A percentile compares a stretch with the other conserved stretches of the same genome.
These are phyloP conservation scores for Thalassiosira profunda DNA, from an alignment of 108 stramenopile species.

Conservation along the genomic window DNA sequence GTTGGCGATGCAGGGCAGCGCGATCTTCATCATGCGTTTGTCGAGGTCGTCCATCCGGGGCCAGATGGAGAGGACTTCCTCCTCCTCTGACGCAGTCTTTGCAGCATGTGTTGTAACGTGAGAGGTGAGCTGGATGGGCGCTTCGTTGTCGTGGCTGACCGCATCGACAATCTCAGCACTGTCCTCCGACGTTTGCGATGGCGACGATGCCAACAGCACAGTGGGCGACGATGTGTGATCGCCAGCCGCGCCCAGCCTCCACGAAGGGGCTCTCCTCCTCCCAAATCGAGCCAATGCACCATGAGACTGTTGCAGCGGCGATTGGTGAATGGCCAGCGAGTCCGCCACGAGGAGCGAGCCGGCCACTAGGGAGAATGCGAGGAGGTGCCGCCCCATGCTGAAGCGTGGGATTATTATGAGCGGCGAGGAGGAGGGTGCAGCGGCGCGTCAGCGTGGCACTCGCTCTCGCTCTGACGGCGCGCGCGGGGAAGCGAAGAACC, in stretches of 20 bases:
- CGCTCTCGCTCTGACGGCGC: too few species aligned
- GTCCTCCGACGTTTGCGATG: neutral
- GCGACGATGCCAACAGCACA: neutral
- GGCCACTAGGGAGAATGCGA: conserved; percentile 15
- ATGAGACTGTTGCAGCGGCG: neutral
- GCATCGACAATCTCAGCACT: conserved; percentile 8
- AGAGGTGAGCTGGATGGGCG: neutral
- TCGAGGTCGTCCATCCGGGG: conserved; percentile 80
- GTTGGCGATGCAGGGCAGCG: conserved; percentile 92
- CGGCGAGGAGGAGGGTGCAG: too few species aligned
- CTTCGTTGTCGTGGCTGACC: conserved; percentile 1
- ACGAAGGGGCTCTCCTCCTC: neutral
- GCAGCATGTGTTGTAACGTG: conserved; percentile 1
- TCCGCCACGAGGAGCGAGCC: conserved; percentile 12
- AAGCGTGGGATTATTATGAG: neutral
- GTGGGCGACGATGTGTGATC: conserved; percentile 1
- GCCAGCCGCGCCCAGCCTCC: neutral
- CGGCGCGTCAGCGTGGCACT: too few species aligned
- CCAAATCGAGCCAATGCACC: neutral
- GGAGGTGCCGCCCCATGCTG: conserved; percentile 15
- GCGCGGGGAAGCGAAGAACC: too few species aligned
- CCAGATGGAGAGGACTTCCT: conserved; percentile 50
- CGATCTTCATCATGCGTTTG: conserved; percentile 72
- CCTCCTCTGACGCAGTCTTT: neutral
- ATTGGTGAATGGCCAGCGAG: conserved; percentile 15